These are phyloP conservation scores for Murraya koenigii DNA, from an alignment of 345 rosid species.

Conservation along the genomic window DNA sequence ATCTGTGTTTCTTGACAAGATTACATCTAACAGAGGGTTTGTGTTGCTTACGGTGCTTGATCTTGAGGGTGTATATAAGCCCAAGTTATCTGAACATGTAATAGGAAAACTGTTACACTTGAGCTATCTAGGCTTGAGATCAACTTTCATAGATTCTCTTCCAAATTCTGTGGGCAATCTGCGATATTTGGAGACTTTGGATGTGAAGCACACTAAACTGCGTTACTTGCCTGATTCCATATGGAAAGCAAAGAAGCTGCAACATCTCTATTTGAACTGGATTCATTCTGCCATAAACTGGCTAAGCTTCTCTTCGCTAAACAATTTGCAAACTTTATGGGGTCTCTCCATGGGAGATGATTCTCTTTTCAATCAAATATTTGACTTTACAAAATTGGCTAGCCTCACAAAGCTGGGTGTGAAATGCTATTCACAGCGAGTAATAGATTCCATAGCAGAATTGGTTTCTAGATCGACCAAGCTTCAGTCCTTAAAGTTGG, in stretches of 20 bases:
- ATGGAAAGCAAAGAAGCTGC: constrained; percentile 21
- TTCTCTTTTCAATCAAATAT: too few species aligned
- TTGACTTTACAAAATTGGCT: background rate
- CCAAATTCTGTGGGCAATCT: background rate
- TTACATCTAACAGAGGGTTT: background rate
- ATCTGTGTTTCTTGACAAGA: background rate
- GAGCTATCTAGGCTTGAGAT: background rate
- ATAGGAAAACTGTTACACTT: background rate
- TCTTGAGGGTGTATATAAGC: background rate
- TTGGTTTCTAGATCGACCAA: constrained; percentile 17
- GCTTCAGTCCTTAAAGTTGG: constrained; percentile 27
- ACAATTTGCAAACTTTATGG: constrained; percentile 10
- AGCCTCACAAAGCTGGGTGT: constrained; percentile 29
- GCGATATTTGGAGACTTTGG: background rate
- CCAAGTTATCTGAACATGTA: background rate
- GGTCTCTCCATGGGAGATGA: background rate
- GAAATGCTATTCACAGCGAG: constrained; percentile 13
- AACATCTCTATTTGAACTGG: constrained; percentile 27
- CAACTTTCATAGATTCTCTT: background rate
- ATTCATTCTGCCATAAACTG: constrained; percentile 9
- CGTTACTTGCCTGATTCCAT: constrained; percentile 24
- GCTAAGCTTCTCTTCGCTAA: background rate
- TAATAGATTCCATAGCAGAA: background rate
- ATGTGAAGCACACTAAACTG: constrained; percentile 31
- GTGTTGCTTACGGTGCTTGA: background rate